Conservation (phyloP, 306 rosid genomes). For the Astragalus membranaceus region DNA sequence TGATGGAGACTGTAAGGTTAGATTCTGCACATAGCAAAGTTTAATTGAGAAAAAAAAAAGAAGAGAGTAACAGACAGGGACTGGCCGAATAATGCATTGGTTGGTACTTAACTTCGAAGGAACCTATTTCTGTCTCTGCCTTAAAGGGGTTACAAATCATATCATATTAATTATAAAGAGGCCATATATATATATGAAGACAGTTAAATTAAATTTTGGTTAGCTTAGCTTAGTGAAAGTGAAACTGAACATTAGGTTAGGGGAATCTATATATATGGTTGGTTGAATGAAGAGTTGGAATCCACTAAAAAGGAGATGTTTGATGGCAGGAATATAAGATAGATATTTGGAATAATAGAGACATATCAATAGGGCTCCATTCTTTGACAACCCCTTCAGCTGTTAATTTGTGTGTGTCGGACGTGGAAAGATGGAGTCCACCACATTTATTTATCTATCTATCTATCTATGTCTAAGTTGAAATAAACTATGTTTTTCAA, state of each 20-base stretch:
- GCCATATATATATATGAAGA: not conserved
- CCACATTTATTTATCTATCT: slow-evolving; percentile 21
- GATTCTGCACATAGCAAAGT: slow-evolving; percentile 16
- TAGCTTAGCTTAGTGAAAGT: slow-evolving; percentile 58
- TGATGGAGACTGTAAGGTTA: slow-evolving; percentile 9
- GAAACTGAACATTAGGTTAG: slow-evolving; percentile 24
- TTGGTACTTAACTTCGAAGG: slow-evolving; percentile 43
- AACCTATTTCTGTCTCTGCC: slow-evolving; percentile 13
- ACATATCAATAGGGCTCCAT: slow-evolving; percentile 50
- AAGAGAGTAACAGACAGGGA: slow-evolving; percentile 22
- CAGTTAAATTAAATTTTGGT: slow-evolving; percentile 28
- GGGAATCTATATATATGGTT: slow-evolving; percentile 34
- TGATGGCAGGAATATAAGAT: slow-evolving; percentile 45
- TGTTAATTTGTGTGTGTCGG: slow-evolving; percentile 42
- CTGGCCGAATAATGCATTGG: slow-evolving; percentile 18
- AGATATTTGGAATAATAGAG: slow-evolving; percentile 40
- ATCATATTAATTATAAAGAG: too few relatives aligned
- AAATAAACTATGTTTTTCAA: slow-evolving; percentile 22
- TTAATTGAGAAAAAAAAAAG: slow-evolving; percentile 7
- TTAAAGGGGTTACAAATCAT: too few relatives aligned
- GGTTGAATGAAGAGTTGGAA: slow-evolving; percentile 98
- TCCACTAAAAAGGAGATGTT: slow-evolving; percentile 69
- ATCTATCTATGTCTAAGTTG: slow-evolving; percentile 21
- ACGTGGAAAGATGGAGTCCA: slow-evolving; percentile 82
- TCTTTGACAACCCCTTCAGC: slow-evolving; percentile 48